phyloP scores from a whole-genome alignment of 495 filamentous ascomycete genomes.

The Penicillium mononematosum region DNA sequence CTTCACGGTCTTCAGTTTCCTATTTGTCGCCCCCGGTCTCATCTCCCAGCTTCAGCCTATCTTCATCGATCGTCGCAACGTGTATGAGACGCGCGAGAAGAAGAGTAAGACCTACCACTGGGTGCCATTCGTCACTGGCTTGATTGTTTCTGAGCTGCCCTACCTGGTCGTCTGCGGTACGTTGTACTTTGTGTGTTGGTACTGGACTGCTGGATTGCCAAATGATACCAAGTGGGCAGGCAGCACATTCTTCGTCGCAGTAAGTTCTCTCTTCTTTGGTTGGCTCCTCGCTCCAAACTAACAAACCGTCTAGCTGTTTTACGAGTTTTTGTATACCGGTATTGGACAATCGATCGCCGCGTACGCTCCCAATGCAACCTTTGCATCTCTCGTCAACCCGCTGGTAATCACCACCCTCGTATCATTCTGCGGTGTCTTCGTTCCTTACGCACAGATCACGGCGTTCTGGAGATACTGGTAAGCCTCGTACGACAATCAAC shows the following conservation, averaged over 20 bases:
- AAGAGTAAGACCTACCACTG: conserved; percentile 52
- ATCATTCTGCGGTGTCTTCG: conserved; percentile 49
- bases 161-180: conserved; percentile 47
- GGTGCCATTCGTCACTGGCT: conserved; percentile 46
- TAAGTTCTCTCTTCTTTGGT: no score
- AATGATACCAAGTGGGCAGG: no score
- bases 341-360: conserved; percentile 60
- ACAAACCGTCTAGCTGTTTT: no score
- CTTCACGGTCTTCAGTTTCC: conserved; percentile 48
- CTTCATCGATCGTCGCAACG: conserved; percentile 42
- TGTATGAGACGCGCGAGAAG: conserved; percentile 51
- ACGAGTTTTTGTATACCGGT: conserved; percentile 36
- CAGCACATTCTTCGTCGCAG: no score
- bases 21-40: conserved; percentile 45
- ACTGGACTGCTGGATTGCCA: conserved; percentile 34
- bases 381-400: conserved; percentile 51
- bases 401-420: conserved; percentile 52
- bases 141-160: conserved; percentile 50
- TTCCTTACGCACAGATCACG: conserved; percentile 44
- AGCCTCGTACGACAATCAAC: background rate
- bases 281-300: no score
- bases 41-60: conserved; percentile 50
- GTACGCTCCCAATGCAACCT: conserved; percentile 52
- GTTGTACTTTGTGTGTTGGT: conserved; percentile 50
- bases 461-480: conserved; percentile 60